These are phyloP conservation scores for Leishmania braziliensis DNA, from an alignment of 208 protist species.

Conservation along the genomic window DNA sequence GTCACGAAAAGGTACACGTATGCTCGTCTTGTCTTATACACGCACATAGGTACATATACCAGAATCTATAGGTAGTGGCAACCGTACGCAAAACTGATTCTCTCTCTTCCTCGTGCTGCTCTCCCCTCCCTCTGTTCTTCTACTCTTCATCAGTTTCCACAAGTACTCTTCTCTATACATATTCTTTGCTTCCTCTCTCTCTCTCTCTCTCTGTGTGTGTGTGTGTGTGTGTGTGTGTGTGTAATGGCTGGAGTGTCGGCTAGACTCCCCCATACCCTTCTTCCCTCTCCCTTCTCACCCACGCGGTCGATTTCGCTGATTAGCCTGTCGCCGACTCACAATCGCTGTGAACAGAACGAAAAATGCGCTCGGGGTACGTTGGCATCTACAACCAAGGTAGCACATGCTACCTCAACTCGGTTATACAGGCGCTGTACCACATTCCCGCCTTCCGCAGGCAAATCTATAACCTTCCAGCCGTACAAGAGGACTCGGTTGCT, in stretches of 20 bases:
- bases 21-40: not conserved
- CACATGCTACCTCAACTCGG: constrained; percentile 92
- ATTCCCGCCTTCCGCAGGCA: constrained; percentile 66
- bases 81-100: not conserved
- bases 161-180: not conserved
- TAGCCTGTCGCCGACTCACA: not conserved
- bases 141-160: not conserved
- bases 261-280: not conserved
- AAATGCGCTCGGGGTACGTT: constrained; percentile 41
- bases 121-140: not conserved
- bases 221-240: not conserved
- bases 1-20: not conserved
- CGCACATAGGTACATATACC: not conserved
- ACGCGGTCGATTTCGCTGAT: not conserved
- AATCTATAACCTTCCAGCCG: constrained; percentile 44
- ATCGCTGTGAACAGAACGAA: not conserved
- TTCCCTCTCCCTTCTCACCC: not conserved
- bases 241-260: too few species aligned
- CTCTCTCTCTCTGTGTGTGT: not conserved
- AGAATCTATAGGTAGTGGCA: not conserved
- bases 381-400: constrained; percentile 89
- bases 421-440: constrained; percentile 88
- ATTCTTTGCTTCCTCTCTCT: not conserved
- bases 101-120: not conserved
- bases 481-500: constrained; percentile 37